Conservation (phyloP, 177 flowering plant species). For the Vitis hybrid region DNA sequence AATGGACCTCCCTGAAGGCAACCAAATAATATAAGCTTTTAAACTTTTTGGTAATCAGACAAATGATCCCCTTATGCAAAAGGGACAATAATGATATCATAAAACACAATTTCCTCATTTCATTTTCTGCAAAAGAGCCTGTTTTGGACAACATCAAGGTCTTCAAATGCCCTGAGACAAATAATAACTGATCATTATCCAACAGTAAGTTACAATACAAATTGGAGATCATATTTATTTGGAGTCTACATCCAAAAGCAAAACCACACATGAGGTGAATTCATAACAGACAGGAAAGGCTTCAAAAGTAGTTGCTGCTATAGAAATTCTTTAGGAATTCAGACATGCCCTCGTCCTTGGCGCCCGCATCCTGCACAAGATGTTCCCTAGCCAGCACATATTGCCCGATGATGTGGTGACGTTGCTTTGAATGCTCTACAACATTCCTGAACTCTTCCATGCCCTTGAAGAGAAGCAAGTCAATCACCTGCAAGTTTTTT, state of each 20-base stretch:
- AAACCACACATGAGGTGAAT: background rate
- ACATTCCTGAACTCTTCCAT: constrained; percentile 79
- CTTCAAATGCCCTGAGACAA: too few species aligned
- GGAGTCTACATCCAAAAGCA: constrained; percentile 4
- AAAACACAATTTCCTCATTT: too few species aligned
- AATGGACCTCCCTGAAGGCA: too few species aligned
- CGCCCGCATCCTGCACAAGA: constrained; percentile 54
- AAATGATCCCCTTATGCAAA: too few species aligned
- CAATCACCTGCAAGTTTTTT: constrained; percentile 67
- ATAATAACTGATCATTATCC: too few species aligned
- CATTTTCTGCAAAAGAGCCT: too few species aligned
- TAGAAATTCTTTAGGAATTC: constrained; percentile 82
- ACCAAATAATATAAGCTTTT: too few species aligned
- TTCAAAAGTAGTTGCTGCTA: constrained; percentile 56
- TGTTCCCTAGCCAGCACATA: constrained; percentile 70
- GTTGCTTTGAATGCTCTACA: constrained; percentile 83
- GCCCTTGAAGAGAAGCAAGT: constrained; percentile 88
- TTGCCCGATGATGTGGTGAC: constrained; percentile 94
- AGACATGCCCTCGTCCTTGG: constrained; percentile 59
- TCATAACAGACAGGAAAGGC: background rate
- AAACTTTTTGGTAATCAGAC: too few species aligned
- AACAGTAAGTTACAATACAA: too few species aligned
- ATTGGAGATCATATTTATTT: too few species aligned
- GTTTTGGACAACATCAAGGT: too few species aligned
- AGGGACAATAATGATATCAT: too few species aligned